Base-by-base conservation (phyloP, 129 eudicot species). In the Centella asiatica region DNA sequence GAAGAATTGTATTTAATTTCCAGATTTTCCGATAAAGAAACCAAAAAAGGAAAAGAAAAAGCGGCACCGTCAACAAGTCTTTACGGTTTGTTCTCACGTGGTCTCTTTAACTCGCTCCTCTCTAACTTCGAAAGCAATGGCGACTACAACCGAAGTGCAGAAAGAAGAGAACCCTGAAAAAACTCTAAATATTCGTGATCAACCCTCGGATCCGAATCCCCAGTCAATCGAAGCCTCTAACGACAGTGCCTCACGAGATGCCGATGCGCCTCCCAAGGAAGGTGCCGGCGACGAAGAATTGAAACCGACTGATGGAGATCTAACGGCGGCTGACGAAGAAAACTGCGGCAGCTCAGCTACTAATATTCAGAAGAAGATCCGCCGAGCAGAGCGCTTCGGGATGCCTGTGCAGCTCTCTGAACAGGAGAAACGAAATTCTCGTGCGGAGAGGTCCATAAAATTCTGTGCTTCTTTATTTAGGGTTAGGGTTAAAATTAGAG, bases 381-480 rank as follows among this genome's bases (percentile, higher is more conserved):
- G 79, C 47, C 77, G 98, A 22, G 98, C 98, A 1, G 98, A 90
- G 77, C 82, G 98, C 19, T 90, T 90, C 24, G 98, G 98, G 24
- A 70, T 84, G 82, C 85, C 95, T 17, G 89, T 90, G 19, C 75
- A 90, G 63, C 75, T 86, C 2, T 83, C 98, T 12, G 98, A 90
- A 68, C 73, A 79, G 44, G 98, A 90, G 49, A 90, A 90, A 71
- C 83, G 95, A 7, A 81, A 84, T 76, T 86, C 95, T 53, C 81
- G 98, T 54, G 98, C 98, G 4, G 95, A 90, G 78, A 87, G 97
- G 97, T 90, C 28, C 20, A 17, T 46, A 45, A 11, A 14, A 60
- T 36, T 60, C 47, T 32, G 1, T 24, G 25, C 19, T 13, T 28
- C 2, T 2, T 60, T 62, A 32, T 14, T 6, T 20, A 10, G 32